A percentile compares a stretch with the other conserved stretches of the same genome.
phyloP scores from a whole-genome alignment of 345 rosid genomes.

The Firmiana major region DNA sequence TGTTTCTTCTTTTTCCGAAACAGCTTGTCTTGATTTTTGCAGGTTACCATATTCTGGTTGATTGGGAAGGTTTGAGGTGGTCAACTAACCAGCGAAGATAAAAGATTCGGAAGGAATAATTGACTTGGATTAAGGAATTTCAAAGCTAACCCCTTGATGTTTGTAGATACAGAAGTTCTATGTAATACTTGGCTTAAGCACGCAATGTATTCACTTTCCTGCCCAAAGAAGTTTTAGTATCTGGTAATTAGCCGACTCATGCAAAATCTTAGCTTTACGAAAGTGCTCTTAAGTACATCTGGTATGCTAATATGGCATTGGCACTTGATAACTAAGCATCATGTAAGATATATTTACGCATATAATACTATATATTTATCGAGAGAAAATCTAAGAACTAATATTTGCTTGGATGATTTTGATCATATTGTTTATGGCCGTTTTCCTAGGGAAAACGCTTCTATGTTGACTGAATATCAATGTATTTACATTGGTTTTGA shows the following conservation, averaged over 20 bases:
- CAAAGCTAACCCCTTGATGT: neutral
- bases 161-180: neutral
- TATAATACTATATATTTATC: too few relatives aligned
- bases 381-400: too few relatives aligned
- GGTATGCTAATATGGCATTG: too few relatives aligned
- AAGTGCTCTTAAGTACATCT: too few relatives aligned
- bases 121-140: neutral
- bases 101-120: neutral
- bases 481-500: too few relatives aligned
- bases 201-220: neutral
- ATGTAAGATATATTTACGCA: too few relatives aligned
- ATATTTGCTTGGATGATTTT: neutral
- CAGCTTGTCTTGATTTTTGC: neutral
- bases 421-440: neutral
- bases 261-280: too few relatives aligned
- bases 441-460: too few relatives aligned
- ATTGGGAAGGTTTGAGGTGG: neutral
- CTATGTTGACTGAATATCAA: too few relatives aligned
- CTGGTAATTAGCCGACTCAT: neutral
- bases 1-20: neutral
- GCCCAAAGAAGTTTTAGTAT: neutral
- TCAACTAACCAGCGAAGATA: neutral
- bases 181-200: neutral
- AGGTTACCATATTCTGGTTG: slow-evolving; percentile 21
- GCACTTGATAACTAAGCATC: too few relatives aligned